These are phyloP conservation scores for Rossbeevera mucosa DNA, from an alignment of 768 basidiomycete genomes.

Conservation along the genomic window DNA sequence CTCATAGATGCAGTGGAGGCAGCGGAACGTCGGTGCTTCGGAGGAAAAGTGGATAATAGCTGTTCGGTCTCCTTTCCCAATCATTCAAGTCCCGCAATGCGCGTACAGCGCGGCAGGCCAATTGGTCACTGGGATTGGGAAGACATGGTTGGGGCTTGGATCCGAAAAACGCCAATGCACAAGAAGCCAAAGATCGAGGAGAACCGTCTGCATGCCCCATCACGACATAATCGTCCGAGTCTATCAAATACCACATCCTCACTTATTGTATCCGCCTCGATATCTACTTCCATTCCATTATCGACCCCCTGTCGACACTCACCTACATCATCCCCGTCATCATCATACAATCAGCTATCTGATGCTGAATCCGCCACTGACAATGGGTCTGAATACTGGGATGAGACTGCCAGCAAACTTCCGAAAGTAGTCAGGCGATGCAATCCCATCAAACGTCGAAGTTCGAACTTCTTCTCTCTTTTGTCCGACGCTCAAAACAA, in stretches of 20 bases:
- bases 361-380: conserved; percentile 16
- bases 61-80: conserved; percentile 13
- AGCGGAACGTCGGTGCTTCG: conserved; percentile 49
- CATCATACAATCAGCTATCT: conserved; percentile 7
- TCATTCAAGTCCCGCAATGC: conserved; percentile 1
- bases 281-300: background rate
- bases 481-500: conserved; percentile 38
- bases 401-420: conserved; percentile 11
- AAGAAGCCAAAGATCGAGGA: conserved; percentile 21
- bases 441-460: conserved; percentile 14
- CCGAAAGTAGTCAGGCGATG: conserved; percentile 4
- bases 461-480: conserved; percentile 36
- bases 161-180: conserved; percentile 33
- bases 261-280: background rate
- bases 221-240: background rate
- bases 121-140: conserved; percentile 48
- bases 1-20: conserved; percentile 46
- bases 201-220: background rate
- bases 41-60: conserved; percentile 16
- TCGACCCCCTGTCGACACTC: background rate
- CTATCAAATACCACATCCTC: background rate
- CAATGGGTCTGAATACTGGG: conserved; percentile 21
- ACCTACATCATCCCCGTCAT: conserved; percentile 8
- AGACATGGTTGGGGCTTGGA: conserved; percentile 42
- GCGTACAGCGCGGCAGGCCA: conserved; percentile 8